Evolutionary conservation across 148 eudicot genomes (phyloP).

Genomic region (Beta vulgaris): DNA sequence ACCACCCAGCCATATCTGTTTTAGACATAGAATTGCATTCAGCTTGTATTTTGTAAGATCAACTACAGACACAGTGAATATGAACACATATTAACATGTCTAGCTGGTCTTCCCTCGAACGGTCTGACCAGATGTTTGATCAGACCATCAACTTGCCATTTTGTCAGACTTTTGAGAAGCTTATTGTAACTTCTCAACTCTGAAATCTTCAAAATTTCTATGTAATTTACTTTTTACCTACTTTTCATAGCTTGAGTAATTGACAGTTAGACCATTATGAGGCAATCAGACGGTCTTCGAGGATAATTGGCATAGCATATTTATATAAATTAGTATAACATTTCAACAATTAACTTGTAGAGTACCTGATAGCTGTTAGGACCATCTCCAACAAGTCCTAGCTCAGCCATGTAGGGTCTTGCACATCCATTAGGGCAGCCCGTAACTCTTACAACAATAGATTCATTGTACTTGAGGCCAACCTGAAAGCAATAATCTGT

Average conservation of each 20-base stretch:
- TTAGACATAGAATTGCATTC: not conserved
- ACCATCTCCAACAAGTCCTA: slow-evolving; percentile 98
- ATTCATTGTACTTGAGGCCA: slow-evolving; percentile 76
- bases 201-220: no score
- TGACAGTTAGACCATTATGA: no score
- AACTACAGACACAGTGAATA: not conserved
- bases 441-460: slow-evolving; percentile 78
- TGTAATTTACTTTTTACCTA: no score
- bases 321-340: not conserved
- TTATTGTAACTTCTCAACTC: no score
- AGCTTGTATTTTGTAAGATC: not conserved
- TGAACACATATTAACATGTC: no score
- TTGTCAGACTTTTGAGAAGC: no score
- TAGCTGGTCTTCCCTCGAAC: no score
- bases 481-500: slow-evolving; percentile 46
- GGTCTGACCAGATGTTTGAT: no score
- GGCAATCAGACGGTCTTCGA: no score
- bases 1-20: slow-evolving; percentile 96
- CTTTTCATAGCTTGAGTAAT: no score
- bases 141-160: no score
- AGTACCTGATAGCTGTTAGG: slow-evolving; percentile 96
- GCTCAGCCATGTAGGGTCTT: slow-evolving; percentile 99
- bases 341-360: not conserved
- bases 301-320: no score
- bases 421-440: slow-evolving; percentile 99